These are phyloP conservation scores for Tritrichomonas foetus DNA, from an alignment of 208 protist genomes.

Conservation along the genomic window DNA sequence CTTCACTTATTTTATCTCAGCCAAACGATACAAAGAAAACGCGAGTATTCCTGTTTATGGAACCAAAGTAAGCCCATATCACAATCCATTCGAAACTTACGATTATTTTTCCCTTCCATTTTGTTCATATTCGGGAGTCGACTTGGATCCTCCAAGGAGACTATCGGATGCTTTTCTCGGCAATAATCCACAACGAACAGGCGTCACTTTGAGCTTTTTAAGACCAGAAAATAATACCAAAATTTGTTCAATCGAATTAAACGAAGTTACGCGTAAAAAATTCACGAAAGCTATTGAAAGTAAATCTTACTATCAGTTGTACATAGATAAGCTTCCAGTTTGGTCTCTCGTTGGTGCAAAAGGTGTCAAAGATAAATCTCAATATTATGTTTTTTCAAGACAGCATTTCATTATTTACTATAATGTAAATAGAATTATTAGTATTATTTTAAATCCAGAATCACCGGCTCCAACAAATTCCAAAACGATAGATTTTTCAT, in stretches of 20 bases:
- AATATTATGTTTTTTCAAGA: neutral
- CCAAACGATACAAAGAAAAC: neutral
- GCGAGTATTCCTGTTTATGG: neutral
- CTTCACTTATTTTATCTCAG: neutral
- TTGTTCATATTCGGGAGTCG: neutral
- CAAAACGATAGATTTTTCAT: neutral
- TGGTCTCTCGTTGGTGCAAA: neutral
- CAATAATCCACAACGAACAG: neutral
- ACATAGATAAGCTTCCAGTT: neutral
- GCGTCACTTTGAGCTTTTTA: neutral
- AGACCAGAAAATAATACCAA: neutral
- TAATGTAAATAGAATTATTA: neutral
- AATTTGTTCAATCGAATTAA: neutral
- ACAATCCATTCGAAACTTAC: conserved; percentile 19
- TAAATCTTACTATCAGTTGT: neutral
- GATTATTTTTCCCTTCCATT: conserved; percentile 10
- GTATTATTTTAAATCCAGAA: neutral
- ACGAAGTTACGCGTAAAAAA: neutral
- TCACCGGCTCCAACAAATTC: neutral
- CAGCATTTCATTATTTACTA: neutral
- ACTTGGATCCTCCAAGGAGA: neutral
- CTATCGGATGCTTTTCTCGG: neutral
- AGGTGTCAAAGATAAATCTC: neutral
- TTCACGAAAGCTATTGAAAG: neutral
- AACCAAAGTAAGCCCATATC: neutral